Evolutionary conservation across 805 yeast species (phyloP).

Genomic region (Zygosaccharomyces kombuchaensis): DNA sequence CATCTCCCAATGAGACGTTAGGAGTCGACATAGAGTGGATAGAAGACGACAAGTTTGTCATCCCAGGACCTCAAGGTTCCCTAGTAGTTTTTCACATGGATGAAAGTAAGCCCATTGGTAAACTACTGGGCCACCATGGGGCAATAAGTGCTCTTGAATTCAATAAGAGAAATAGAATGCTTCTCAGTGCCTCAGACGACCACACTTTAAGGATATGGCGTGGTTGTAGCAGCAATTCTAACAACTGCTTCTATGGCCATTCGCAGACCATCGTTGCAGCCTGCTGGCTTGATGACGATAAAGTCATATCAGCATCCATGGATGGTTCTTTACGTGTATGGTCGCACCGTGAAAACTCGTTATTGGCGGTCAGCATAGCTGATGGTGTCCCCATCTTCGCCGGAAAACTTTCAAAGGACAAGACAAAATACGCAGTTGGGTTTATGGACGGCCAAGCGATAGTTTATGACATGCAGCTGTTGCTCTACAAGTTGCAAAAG

Average conservation of each 20-base stretch:
- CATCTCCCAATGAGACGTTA: constrained; percentile 20
- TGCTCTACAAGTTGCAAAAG: constrained; percentile 9
- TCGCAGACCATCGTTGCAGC: constrained; percentile 53
- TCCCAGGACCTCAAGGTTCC: constrained; percentile 56
- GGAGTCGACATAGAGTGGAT: constrained; percentile 73
- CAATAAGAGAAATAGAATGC: constrained; percentile 45
- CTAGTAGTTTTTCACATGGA: constrained; percentile 53
- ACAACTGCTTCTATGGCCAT: constrained; percentile 49
- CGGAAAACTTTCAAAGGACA: constrained; percentile 50
- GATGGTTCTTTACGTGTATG: constrained; percentile 70
- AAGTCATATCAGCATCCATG: constrained; percentile 53
- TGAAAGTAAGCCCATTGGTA: constrained; percentile 46
- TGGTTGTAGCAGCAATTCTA: constrained; percentile 53
- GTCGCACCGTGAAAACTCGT: constrained; percentile 41
- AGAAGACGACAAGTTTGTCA: constrained; percentile 59
- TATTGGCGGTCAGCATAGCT: constrained; percentile 31
- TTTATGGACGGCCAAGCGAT: constrained; percentile 58
- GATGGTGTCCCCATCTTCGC: constrained; percentile 54
- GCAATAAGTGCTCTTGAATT: constrained; percentile 54
- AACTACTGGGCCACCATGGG: constrained; percentile 60
- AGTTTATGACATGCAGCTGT: constrained; percentile 43
- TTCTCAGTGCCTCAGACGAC: constrained; percentile 80
- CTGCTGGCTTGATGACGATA: constrained; percentile 48
- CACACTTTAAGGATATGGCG: constrained; percentile 69
- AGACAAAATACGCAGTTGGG: constrained; percentile 53